Conservation (phyloP, 768 basidiomycete genomes). For the Lyophyllum atratum region DNA sequence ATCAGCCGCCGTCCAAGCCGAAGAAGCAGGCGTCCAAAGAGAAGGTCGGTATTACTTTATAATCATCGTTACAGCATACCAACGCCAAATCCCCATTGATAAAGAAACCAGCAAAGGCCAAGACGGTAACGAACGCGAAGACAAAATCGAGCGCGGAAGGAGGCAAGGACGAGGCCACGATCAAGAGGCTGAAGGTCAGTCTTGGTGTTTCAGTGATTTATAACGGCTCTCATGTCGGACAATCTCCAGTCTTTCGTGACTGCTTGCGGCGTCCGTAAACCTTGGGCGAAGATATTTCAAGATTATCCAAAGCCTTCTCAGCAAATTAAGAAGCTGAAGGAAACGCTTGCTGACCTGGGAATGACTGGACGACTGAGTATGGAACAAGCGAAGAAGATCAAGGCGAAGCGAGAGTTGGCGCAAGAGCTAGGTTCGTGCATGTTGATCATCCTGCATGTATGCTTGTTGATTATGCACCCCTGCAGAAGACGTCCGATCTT, state of each 20-base stretch:
- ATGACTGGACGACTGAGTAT: conserved; percentile 79
- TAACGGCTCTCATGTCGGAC: background rate
- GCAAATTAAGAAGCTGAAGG: conserved; percentile 66
- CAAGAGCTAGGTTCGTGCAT: conserved; percentile 69
- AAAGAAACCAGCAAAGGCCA: conserved; percentile 30
- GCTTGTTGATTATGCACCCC: background rate
- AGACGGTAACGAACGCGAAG: conserved; percentile 32
- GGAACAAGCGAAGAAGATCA: conserved; percentile 81
- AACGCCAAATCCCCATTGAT: conserved; percentile 14
- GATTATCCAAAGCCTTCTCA: conserved; percentile 55
- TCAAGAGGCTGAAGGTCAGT: conserved; percentile 72
- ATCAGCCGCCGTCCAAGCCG: conserved; percentile 51
- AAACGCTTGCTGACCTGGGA: conserved; percentile 69
- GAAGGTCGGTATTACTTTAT: conserved; percentile 19
- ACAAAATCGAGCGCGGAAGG: conserved; percentile 23
- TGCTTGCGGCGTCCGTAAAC: conserved; percentile 77
- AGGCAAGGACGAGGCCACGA: conserved; percentile 69
- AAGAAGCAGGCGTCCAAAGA: conserved; percentile 16
- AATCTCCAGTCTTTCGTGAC: conserved; percentile 58
- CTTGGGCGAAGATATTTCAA: conserved; percentile 75
- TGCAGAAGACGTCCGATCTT: conserved; percentile 75
- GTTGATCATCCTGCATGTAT: background rate
- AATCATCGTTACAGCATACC: background rate
- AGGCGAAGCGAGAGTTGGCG: conserved; percentile 70
- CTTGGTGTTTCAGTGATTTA: background rate